These are phyloP conservation scores for Epichloe scottii DNA, from an alignment of 2,329 filamentous ascomycete species.

Conservation along the genomic window DNA sequence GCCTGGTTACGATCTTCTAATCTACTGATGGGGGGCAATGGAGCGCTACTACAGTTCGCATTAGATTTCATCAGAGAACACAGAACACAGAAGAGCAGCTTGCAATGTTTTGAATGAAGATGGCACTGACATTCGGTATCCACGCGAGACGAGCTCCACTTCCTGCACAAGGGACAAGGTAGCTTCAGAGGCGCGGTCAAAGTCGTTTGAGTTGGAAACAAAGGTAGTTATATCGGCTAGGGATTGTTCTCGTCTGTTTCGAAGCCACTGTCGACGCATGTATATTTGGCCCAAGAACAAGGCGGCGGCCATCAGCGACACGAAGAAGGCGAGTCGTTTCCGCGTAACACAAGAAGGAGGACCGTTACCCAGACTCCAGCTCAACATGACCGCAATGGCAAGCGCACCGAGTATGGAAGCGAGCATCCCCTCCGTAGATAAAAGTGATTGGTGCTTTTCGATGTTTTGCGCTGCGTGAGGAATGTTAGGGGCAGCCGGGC, in stretches of 20 bases:
- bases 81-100: neutral
- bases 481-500: constrained; percentile 12
- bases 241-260: constrained; percentile 63
- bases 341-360: constrained; percentile 39
- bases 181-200: constrained; percentile 65
- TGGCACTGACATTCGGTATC: constrained; percentile 64
- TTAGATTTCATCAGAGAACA: neutral
- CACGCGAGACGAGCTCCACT: constrained; percentile 86
- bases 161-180: constrained; percentile 79
- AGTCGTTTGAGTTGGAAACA: constrained; percentile 63
- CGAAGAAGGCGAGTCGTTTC: constrained; percentile 37
- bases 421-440: constrained; percentile 34
- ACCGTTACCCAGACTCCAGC: constrained; percentile 51
- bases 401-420: constrained; percentile 40
- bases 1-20: constrained; percentile 73
- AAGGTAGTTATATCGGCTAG: constrained; percentile 56
- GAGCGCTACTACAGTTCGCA: constrained; percentile 52
- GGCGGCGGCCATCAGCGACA: constrained; percentile 40
- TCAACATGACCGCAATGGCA: constrained; percentile 56
- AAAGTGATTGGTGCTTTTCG: constrained; percentile 15
- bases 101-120: neutral
- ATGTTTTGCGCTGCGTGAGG: constrained; percentile 7
- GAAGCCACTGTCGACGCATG: constrained; percentile 68
- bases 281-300: constrained; percentile 52
- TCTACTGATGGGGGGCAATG: constrained; percentile 81